Evolutionary conservation across 768 basidiomycete genomes (phyloP), one percentile per base, ranked within the genome.

Genomic region (Gymnopilus junonius): DNA sequence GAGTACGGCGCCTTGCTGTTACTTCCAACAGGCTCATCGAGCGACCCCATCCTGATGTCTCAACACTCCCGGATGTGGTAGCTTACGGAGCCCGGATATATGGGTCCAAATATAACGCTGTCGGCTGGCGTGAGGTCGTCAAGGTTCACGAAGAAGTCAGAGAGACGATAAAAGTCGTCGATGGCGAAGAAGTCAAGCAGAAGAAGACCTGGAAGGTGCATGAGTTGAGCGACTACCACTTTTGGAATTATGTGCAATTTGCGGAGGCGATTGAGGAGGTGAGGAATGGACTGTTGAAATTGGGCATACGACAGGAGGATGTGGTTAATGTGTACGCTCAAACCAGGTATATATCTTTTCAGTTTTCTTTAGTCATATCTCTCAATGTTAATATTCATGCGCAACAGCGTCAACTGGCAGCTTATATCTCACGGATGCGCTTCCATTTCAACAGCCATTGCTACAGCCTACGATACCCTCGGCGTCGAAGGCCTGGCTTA

Each of bases 381-480:
- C 11, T 29, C 50, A 57, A 23, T 65, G 40, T 45, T 53, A 45
- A 60, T 37, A 27, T 6, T 7, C 23, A 12, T 21, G 15, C 27
- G 46, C 3, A 7, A 51, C 69, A 94, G 89, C 59, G 75, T 82
- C 21, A 87, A 88, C 66, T 95, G 94, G 94, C 93, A 94, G 70
- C 78, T 92, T 45, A 78, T 94, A 62, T 84, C 88, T 0, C 87
- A 92, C 67, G 92, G 86, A 0, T 94, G 92, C 71, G 83, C 86
- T 0, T 79, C 82, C 20, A 89, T 93, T 63, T 85, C 87, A 11
- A 87, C 87, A 2, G 79, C 87, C 11, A 89, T 95, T 60, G 93
- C 92, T 1, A 96, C 95, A 3, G 93, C 94, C 0, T 96, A 96
- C 74, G 94, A 95, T 70, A 94, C 93, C 2, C 88, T 96, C 25